Percentiles rank a stretch among this genome's conserved stretches.
Conservation (phyloP, 495 filamentous ascomycete species). For the Aeminium ludgeri region DNA sequence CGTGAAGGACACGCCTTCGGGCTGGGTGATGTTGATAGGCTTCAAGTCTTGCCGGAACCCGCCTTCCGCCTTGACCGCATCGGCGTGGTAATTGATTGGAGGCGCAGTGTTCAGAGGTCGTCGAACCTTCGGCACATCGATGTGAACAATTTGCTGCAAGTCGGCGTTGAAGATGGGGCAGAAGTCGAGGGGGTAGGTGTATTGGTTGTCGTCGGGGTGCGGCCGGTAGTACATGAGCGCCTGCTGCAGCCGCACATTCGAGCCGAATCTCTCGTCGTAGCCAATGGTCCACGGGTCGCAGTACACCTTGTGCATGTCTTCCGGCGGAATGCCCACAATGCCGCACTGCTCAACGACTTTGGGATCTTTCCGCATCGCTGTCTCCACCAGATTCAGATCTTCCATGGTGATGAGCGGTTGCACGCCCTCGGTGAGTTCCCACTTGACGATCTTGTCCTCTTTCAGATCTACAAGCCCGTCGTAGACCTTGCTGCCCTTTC, state of each 20-base stretch:
- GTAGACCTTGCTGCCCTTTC: conserved; percentile 59
- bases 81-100: conserved; percentile 67
- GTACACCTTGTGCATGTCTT: conserved; percentile 87
- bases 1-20: conserved; percentile 84
- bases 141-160: conserved; percentile 67
- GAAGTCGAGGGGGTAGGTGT: conserved; percentile 84
- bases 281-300: conserved; percentile 94
- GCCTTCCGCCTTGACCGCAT: conserved; percentile 44
- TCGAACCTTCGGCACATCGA: conserved; percentile 71
- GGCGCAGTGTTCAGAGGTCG: conserved; percentile 57
- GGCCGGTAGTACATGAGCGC: conserved; percentile 94
- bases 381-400: conserved; percentile 77
- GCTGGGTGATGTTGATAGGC: conserved; percentile 91
- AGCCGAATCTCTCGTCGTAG: conserved; percentile 83
- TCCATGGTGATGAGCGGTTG: conserved; percentile 95
- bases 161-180: conserved; percentile 83
- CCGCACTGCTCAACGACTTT: conserved; percentile 87
- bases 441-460: conserved; percentile 51
- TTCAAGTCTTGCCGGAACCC: conserved; percentile 71
- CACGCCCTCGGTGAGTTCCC: conserved; percentile 62
- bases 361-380: conserved; percentile 58
- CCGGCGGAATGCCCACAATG: conserved; percentile 65
- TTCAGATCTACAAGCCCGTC: conserved; percentile 70
- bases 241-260: conserved; percentile 65
- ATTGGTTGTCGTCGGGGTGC: conserved; percentile 72